Evolutionary conservation across 805 yeast species (phyloP), one percentile per base, ranked within the genome.

Genomic region (Metschnikowia chrysomelidarum): DNA sequence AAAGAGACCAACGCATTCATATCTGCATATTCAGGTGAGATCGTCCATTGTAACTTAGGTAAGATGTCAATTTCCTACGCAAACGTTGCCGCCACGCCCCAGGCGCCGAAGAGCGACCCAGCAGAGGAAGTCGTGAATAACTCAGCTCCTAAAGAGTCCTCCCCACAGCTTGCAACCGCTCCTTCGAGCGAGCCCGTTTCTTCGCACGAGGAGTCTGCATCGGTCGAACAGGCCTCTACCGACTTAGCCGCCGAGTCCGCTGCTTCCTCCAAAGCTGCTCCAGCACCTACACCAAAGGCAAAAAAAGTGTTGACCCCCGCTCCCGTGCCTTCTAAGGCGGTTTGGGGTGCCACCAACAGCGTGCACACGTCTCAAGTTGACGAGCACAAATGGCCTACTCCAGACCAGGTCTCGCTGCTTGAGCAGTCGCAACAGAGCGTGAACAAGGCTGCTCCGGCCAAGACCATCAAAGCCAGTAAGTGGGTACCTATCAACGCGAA

Each of bases 401-500:
- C 72, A 4, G 64, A 63, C 38, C 58, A 59, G 44, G 44, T 49
- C 25, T 40, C 54, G 36, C 30, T 38, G 34, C 26, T 50, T 23
- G 41, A 38, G 29, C 44, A 48, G 24, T 30, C 40, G 19, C 52
- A 49, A 23, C 40, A 36, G 30, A 43, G 37, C 19, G 24, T 42
- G 12, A 36, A 25, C 29, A 28, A 34, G 26, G 43, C 42, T 20
- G 38, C 42, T 22, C 30, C 21, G 14, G 35, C 50, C 13, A 64
- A 65, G 43, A 63, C 64, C 44, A 59, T 62, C 44, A 67, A 67
- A 47, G 68, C 71, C 13, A 66, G 56, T 44, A 64, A 67, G 45
- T 67, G 73, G 73, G 69, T 67, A 17, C 73, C 73, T 12, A 60
- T 67, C 36, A 57, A 46, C 37, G 71, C 71, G 20, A 67, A 67